These are phyloP conservation scores for Leccinum variicolor DNA, from an alignment of 768 basidiomycete species.

Conservation along the genomic window DNA sequence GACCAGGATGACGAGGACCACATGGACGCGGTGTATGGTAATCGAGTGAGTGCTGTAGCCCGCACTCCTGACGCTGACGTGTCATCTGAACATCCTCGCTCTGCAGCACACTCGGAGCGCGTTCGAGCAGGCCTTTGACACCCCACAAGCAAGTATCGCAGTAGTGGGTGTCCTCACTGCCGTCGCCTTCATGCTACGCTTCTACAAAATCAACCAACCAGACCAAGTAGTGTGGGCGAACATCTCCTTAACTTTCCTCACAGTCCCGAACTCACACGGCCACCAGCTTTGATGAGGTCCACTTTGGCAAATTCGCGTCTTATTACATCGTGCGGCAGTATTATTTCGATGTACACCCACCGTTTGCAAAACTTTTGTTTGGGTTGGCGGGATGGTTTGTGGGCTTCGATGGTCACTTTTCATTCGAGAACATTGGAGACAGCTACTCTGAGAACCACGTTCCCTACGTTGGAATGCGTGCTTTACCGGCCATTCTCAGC, in stretches of 20 bases:
- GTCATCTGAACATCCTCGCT: constrained; percentile 12
- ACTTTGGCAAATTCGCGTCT: constrained; percentile 97
- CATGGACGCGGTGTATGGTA: constrained; percentile 45
- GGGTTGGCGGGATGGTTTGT: constrained; percentile 95
- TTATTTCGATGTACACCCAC: constrained; percentile 99
- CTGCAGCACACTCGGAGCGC: constrained; percentile 56
- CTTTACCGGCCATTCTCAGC: constrained; percentile 87
- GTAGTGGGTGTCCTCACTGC: constrained; percentile 66
- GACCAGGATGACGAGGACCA: constrained; percentile 51
- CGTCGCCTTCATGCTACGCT: constrained; percentile 78
- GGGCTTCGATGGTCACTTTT: constrained; percentile 92
- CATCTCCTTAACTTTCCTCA: neutral
- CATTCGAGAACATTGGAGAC: constrained; percentile 95
- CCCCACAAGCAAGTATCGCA: constrained; percentile 55
- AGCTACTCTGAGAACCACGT: constrained; percentile 84
- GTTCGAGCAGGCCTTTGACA: constrained; percentile 61
- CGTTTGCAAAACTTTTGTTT: constrained; percentile 92
- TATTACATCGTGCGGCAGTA: constrained; percentile 92
- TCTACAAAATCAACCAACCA: constrained; percentile 93
- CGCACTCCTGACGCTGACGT: constrained; percentile 5
- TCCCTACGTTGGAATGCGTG: constrained; percentile 91
- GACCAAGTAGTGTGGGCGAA: constrained; percentile 87
- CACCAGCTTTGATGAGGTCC: constrained; percentile 91
- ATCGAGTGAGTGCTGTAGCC: constrained; percentile 38
- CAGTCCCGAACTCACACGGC: constrained; percentile 4